Base-by-base conservation (phyloP, 2,329 filamentous ascomycete genomes). In the Nothopassalora personata region DNA sequence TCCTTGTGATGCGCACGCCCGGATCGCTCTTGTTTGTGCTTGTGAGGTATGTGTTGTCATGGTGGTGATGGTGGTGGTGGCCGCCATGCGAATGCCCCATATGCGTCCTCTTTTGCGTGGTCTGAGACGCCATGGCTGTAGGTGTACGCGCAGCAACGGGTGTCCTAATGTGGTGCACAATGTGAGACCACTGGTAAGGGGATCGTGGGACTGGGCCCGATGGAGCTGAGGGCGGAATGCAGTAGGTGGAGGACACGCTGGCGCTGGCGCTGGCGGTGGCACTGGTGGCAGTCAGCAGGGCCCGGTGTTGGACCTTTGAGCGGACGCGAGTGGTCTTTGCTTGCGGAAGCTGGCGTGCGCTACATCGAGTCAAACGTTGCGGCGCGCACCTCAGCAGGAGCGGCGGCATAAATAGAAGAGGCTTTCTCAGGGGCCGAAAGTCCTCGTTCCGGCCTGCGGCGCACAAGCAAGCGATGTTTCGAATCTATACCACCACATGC, bases 1-100 rank as follows among this genome's bases (percentile, higher is more conserved):
- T 88, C 64, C 91, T 83, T 54, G 94, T 99, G 71, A 97, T 97
- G 69, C 91, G 87, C 68, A 96, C 95, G 65, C 91, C 91, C 53
- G 94, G 91, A 76, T 99, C 94, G 66, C 89, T 88, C 76, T 91
- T 94, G 77, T 96, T 90, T 64, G 81, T 81, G 6, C 89, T 93
- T 4, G 86, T 88, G 53, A 96, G 81, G 72, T 91, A 94, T 46
- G 86, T 83, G 76, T 90, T 94, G 75, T 96, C 91, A 74, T 94
- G 89, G 72, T 91, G 86, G 70, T 93, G 89, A 72, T 90, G 86
- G 68, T 89, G 86, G 58, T 78, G 75, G 65, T 85, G 83, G 30
- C 76, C 75, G 64, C 82, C 80, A 62, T 73, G 72, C 10, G 67
- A 67, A 50, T 70, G 68, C 15, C 68, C 70, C 31, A 61, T 63